Percentiles rank a stretch among this genome's conserved stretches.
These are phyloP conservation scores for Vitis cinerea DNA, from an alignment of 164 flowering plant genomes.

Conservation along the genomic window DNA sequence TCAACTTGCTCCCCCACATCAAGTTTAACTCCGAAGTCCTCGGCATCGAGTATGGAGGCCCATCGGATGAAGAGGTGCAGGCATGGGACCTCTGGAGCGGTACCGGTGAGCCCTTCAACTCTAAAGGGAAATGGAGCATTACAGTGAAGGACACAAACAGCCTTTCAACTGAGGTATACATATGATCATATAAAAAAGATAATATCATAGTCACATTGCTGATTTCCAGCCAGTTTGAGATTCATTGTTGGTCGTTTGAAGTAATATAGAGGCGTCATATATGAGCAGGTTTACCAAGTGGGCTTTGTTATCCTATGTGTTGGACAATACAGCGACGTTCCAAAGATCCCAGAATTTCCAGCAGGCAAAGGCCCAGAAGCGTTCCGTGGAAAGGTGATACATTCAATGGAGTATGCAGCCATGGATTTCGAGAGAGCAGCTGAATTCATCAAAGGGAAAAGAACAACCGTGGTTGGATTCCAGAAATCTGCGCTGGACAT, in stretches of 20 bases:
- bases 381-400: too few relatives aligned
- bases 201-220: too few relatives aligned
- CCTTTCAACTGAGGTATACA: conserved; percentile 20
- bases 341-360: conserved; percentile 10
- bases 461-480: not conserved
- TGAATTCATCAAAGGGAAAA: too few relatives aligned
- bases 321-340: conserved; percentile 10
- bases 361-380: not conserved
- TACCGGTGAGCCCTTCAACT: conserved; percentile 26
- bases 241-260: too few relatives aligned
- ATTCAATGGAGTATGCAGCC: too few relatives aligned
- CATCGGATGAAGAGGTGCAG: conserved; percentile 22
- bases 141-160: conserved; percentile 10
- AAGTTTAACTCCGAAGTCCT: conserved; percentile 33
- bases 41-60: conserved; percentile 27
- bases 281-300: too few relatives aligned
- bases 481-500: conserved; percentile 15
- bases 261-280: too few relatives aligned
- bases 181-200: not conserved
- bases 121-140: conserved; percentile 41
- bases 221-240: too few relatives aligned
- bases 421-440: too few relatives aligned
- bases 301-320: conserved; percentile 13
- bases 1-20: conserved; percentile 27
- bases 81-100: conserved; percentile 40